These are phyloP conservation scores for Chenopodium quinoa DNA, from an alignment of 148 eudicot genomes.

Conservation along the genomic window DNA sequence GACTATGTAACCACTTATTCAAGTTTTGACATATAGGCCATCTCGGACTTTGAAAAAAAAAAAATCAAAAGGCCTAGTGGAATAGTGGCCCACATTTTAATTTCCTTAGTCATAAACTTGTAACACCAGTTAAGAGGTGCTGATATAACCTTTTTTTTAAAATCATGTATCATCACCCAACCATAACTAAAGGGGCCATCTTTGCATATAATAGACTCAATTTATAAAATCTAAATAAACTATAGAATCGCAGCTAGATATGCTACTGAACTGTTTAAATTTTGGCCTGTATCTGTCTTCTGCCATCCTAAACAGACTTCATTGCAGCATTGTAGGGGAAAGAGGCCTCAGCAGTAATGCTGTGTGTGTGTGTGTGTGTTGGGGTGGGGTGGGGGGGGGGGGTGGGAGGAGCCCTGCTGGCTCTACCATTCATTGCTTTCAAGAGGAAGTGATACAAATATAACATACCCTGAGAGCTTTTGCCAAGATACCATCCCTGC, in stretches of 20 bases:
- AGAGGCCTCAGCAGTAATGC: neutral
- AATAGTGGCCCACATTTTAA: neutral
- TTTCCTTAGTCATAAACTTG: neutral
- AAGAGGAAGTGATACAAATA: neutral
- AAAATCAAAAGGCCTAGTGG: too few species aligned
- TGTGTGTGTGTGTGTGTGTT: too few species aligned
- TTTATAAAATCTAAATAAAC: too few species aligned
- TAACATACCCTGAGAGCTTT: slow-evolving; percentile 72
- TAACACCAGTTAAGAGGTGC: neutral
- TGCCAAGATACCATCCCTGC: slow-evolving; percentile 83
- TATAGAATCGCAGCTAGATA: neutral
- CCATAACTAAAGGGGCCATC: neutral
- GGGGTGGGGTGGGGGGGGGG: too few species aligned
- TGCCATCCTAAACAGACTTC: neutral
- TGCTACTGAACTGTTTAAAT: neutral
- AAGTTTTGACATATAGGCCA: neutral
- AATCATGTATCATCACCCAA: neutral
- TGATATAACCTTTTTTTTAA: neutral
- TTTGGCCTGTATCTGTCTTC: neutral
- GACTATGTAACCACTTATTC: neutral
- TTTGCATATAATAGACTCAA: neutral
- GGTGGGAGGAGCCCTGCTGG: neutral
- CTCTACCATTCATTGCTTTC: neutral
- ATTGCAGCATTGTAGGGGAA: neutral
- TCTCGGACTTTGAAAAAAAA: too few species aligned